phyloP scores from a whole-genome alignment of 192 early-diverging fungal genomes.

The Backusella macrospora region DNA sequence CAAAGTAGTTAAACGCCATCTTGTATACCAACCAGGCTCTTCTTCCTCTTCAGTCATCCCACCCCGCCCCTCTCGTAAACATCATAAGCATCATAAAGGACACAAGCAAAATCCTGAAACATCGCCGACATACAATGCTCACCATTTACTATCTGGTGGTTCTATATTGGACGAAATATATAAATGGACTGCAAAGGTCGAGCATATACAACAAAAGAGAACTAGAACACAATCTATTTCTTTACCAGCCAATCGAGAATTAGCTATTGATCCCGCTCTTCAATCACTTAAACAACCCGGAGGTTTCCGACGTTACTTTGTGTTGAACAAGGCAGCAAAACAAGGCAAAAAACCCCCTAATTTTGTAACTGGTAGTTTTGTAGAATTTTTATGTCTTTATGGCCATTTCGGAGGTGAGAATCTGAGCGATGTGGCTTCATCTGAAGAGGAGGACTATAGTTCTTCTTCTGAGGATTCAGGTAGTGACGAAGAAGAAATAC shows the following conservation, averaged over 20 bases:
- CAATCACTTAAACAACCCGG: conserved; percentile 72
- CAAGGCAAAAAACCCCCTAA: conserved; percentile 75
- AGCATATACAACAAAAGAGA: conserved; percentile 43
- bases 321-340: conserved; percentile 69
- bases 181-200: conserved; percentile 81
- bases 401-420: conserved; percentile 95
- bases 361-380: conserved; percentile 85
- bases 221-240: conserved; percentile 39
- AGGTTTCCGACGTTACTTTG: conserved; percentile 86
- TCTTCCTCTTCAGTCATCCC: conserved; percentile 46
- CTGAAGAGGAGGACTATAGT: conserved; percentile 15
- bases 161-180: conserved; percentile 86
- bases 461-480: not conserved
- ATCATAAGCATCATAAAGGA: conserved; percentile 21
- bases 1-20: conserved; percentile 69
- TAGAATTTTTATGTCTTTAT: conserved; percentile 91
- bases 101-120: conserved; percentile 33
- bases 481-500: conserved; percentile 1
- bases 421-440: conserved; percentile 71
- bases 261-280: conserved; percentile 6
- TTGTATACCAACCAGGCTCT: conserved; percentile 61
- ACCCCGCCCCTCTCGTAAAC: conserved; percentile 29
- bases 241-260: conserved; percentile 24
- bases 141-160: conserved; percentile 67
- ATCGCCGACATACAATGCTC: conserved; percentile 36